A percentile compares a stretch with the other conserved stretches of the same genome.
Evolutionary conservation across 2,329 filamentous ascomycete species (phyloP).

Genomic region (Fusarium staphyleae): DNA sequence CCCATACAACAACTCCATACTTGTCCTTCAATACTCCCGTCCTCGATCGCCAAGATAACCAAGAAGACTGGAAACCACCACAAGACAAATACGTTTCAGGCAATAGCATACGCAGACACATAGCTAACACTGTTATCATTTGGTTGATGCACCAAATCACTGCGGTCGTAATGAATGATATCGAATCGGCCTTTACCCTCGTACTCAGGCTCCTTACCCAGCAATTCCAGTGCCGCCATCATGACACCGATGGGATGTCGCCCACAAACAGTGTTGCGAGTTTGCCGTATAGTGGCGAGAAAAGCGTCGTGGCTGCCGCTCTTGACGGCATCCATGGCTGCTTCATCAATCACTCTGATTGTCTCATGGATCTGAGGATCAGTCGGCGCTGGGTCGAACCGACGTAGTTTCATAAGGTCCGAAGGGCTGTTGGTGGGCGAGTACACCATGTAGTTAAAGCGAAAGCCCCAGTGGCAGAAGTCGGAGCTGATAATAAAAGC

Average conservation of each 20-base stretch:
- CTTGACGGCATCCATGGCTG: conserved; percentile 85
- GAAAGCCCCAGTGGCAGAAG: conserved; percentile 93
- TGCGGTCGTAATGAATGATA: conserved; percentile 88
- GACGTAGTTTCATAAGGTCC: conserved; percentile 50
- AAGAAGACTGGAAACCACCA: neutral
- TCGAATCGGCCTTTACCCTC: conserved; percentile 66
- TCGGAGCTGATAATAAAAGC: conserved; percentile 92
- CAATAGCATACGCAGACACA: conserved; percentile 85
- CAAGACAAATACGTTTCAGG: conserved; percentile 51
- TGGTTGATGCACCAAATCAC: conserved; percentile 72
- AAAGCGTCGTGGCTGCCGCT: conserved; percentile 76
- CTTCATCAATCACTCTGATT: conserved; percentile 79
- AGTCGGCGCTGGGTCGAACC: conserved; percentile 45
- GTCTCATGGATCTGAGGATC: conserved; percentile 77
- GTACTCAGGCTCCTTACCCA: conserved; percentile 51
- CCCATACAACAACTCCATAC: neutral
- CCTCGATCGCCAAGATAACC: neutral
- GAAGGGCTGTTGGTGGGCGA: conserved; percentile 51
- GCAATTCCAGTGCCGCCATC: conserved; percentile 83
- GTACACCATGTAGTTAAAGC: conserved; percentile 85
- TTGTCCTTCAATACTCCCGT: neutral
- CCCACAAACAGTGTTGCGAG: conserved; percentile 92
- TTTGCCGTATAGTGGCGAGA: conserved; percentile 70
- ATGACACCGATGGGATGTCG: conserved; percentile 92
- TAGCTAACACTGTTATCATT: conserved; percentile 92